These are phyloP conservation scores for Gypsophila paniculata DNA, from an alignment of 179 eudicot genomes.

Conservation along the genomic window DNA sequence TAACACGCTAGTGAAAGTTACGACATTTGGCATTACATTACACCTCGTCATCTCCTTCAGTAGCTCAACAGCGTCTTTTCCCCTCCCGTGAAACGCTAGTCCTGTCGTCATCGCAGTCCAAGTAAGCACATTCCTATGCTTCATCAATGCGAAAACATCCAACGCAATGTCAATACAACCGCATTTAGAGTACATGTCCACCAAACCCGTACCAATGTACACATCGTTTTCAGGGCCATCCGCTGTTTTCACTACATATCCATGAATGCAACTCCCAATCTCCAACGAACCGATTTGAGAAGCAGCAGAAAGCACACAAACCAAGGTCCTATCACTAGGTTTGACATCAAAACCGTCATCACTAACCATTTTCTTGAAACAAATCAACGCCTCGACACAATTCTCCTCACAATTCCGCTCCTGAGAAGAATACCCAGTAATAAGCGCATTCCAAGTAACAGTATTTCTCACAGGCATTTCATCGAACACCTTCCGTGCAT, in stretches of 20 bases:
- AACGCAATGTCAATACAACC: slow-evolving; percentile 42
- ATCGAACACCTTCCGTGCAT: slow-evolving; percentile 45
- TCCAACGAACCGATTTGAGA: slow-evolving; percentile 43
- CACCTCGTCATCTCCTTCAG: slow-evolving; percentile 36
- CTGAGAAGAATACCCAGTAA: slow-evolving; percentile 49
- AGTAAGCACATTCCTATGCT: slow-evolving; percentile 43
- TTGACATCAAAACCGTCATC: slow-evolving; percentile 16
- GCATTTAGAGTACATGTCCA: slow-evolving; percentile 66
- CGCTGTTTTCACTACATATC: slow-evolving; percentile 38
- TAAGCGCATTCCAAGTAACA: slow-evolving; percentile 59
- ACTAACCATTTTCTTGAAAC: slow-evolving; percentile 41
- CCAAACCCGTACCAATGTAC: slow-evolving; percentile 48
- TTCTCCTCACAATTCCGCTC: slow-evolving; percentile 12
- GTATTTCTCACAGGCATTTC: slow-evolving; percentile 45
- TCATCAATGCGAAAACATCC: slow-evolving; percentile 35
- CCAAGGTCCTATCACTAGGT: slow-evolving; percentile 40
- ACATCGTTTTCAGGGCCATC: slow-evolving; percentile 34
- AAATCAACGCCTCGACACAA: slow-evolving; percentile 29
- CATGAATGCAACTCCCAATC: slow-evolving; percentile 48
- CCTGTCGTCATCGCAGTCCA: slow-evolving; percentile 62
- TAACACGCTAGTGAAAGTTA: slow-evolving; percentile 55
- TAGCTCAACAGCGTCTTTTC: slow-evolving; percentile 43
- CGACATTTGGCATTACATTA: slow-evolving; percentile 41
- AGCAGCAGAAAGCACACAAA: slow-evolving; percentile 51
- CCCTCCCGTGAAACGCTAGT: slow-evolving; percentile 51